phyloP scores from a whole-genome alignment of 2,329 filamentous ascomycete genomes.

The Cadophora luteo-olivacea region DNA sequence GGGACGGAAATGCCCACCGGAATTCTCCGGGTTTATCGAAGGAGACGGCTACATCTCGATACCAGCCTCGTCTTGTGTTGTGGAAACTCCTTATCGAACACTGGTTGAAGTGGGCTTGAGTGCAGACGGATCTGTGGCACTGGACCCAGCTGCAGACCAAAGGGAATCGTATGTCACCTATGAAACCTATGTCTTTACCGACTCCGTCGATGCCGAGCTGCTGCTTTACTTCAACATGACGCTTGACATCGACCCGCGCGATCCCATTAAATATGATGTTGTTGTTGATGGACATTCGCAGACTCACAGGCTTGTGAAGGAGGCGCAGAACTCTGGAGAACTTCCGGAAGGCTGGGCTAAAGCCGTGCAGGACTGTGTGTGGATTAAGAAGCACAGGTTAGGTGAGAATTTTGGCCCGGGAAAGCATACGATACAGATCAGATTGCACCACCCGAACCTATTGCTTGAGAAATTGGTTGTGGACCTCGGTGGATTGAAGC shows the following conservation, averaged over 20 bases:
- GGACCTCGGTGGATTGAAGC: slow-evolving; percentile 47
- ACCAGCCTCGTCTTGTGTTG: slow-evolving; percentile 45
- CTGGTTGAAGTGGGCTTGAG: slow-evolving; percentile 18
- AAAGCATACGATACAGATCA: slow-evolving; percentile 30
- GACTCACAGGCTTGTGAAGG: slow-evolving; percentile 24
- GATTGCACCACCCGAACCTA: slow-evolving; percentile 41
- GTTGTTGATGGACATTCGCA: slow-evolving; percentile 48
- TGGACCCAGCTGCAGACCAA: slow-evolving; percentile 1
- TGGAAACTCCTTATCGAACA: slow-evolving; percentile 9
- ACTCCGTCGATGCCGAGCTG: slow-evolving; percentile 13
- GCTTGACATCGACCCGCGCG: slow-evolving; percentile 48
- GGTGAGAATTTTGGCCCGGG: slow-evolving; percentile 35
- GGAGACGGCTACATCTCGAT: slow-evolving; percentile 61
- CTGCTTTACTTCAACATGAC: slow-evolving; percentile 28
- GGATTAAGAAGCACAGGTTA: slow-evolving; percentile 47
- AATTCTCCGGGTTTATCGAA: slow-evolving; percentile 66
- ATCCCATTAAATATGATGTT: slow-evolving; percentile 47
- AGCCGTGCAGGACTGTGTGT: slow-evolving; percentile 30
- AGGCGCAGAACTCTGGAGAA: slow-evolving; percentile 36
- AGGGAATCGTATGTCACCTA: slow-evolving; percentile 61
- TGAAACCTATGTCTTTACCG: slow-evolving; percentile 58
- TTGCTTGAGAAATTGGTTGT: slow-evolving; percentile 47
- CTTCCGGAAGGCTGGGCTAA: slow-evolving; percentile 25
- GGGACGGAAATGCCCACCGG: slow-evolving; percentile 53
- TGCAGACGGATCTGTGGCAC: slow-evolving; percentile 10